These are phyloP conservation scores for Kwoniella heveanensis DNA, from an alignment of 768 basidiomycete species.

Conservation along the genomic window DNA sequence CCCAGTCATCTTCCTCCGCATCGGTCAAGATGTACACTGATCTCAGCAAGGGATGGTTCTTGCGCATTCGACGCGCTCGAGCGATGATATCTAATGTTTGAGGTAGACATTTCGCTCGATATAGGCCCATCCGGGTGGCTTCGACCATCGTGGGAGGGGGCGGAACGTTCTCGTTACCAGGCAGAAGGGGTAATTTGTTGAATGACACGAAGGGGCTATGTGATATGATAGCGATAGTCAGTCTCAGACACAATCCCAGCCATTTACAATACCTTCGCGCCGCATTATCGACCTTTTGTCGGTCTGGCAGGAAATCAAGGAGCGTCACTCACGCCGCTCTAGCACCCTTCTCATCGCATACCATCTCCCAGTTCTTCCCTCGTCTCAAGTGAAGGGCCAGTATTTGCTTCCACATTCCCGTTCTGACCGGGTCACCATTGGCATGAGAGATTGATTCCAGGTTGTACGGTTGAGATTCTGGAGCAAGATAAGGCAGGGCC, in stretches of 20 bases:
- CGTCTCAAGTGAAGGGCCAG: constrained; percentile 51
- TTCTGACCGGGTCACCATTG: constrained; percentile 24
- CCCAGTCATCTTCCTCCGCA: constrained; percentile 42
- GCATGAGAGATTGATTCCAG: constrained; percentile 25
- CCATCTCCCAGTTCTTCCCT: constrained; percentile 39
- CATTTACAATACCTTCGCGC: too few species aligned
- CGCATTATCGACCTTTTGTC: too few species aligned
- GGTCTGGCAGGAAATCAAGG: too few species aligned
- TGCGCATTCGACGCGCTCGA: constrained; percentile 50
- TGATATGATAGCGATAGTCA: background rate
- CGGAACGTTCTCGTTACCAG: constrained; percentile 55
- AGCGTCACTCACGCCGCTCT: constrained; percentile 44
- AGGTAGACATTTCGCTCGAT: constrained; percentile 53
- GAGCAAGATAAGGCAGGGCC: constrained; percentile 37
- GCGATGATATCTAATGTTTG: constrained; percentile 51
- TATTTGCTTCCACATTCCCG: constrained; percentile 44
- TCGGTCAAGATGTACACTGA: constrained; percentile 52
- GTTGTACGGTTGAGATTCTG: constrained; percentile 35
- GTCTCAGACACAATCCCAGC: too few species aligned
- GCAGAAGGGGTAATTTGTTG: constrained; percentile 50
- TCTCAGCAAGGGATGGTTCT: constrained; percentile 52
- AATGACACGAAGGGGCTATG: constrained; percentile 52
- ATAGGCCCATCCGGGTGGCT: constrained; percentile 48
- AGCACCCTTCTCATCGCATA: constrained; percentile 40
- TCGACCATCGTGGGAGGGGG: constrained; percentile 44